Conservation (phyloP, 2,329 filamentous ascomycete genomes). For the Apiospora aurea region DNA sequence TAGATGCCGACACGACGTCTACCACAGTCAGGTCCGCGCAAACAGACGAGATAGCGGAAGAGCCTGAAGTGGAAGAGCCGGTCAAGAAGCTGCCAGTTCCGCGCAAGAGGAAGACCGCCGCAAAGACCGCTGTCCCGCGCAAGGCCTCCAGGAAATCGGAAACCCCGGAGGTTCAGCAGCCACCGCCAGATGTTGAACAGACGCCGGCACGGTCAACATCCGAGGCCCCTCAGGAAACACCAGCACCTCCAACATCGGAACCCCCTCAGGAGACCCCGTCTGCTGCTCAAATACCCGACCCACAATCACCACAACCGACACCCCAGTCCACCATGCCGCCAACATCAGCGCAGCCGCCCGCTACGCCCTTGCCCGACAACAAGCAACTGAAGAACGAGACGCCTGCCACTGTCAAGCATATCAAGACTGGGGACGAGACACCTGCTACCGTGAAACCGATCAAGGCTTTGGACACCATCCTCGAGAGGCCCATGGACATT, state of each 20-base stretch:
- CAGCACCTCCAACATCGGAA: not conserved
- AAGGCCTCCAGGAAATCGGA: conserved; percentile 25
- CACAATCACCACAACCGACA: conserved; percentile 51
- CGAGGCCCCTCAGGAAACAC: not conserved
- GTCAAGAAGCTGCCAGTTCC: conserved; percentile 41
- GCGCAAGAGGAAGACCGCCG: conserved; percentile 69
- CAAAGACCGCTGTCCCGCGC: conserved; percentile 32
- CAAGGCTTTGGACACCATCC: conserved; percentile 75
- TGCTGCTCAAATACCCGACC: conserved; percentile 40
- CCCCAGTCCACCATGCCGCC: conserved; percentile 64
- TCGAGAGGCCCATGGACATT: conserved; percentile 94
- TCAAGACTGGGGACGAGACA: conserved; percentile 51
- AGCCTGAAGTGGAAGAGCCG: conserved; percentile 40
- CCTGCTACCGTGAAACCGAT: conserved; percentile 70
- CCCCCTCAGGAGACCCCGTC: not conserved
- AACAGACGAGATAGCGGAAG: conserved; percentile 28
- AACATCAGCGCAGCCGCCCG: conserved; percentile 57
- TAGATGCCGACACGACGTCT: conserved; percentile 60
- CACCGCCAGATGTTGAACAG: not conserved
- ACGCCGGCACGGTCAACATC: not conserved
- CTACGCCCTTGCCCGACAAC: conserved; percentile 75
- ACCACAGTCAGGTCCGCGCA: conserved; percentile 33
- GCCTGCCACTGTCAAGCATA: conserved; percentile 51
- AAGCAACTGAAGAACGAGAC: conserved; percentile 51
- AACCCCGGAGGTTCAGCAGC: not conserved